Evolutionary conservation across 1,139 yeast species (phyloP).

Genomic region (Pneumocystis oryctolagi): DNA sequence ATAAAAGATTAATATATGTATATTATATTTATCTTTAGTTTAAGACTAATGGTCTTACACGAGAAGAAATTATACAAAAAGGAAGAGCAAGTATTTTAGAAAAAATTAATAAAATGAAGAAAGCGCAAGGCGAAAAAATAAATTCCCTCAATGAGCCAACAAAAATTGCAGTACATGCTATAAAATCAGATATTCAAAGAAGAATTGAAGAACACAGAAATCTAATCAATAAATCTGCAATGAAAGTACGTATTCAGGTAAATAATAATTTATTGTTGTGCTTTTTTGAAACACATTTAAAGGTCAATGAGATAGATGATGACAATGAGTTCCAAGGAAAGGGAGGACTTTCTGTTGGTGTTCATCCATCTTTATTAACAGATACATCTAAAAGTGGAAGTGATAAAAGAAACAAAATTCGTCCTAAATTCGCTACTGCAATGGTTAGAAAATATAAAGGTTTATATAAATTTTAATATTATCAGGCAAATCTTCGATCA

Average conservation of each 20-base stretch:
- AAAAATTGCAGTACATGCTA: neutral
- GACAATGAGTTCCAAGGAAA: neutral
- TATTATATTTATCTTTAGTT: neutral
- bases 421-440: conserved; percentile 7
- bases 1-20: neutral
- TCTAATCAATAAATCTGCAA: neutral
- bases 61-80: neutral
- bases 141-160: neutral
- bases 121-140: neutral
- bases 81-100: conserved; percentile 1
- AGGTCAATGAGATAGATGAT: neutral
- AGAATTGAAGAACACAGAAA: neutral
- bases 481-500: conserved; percentile 7
- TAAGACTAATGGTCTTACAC: neutral
- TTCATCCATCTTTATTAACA: conserved; percentile 17
- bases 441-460: conserved; percentile 4
- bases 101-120: neutral
- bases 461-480: conserved; percentile 11
- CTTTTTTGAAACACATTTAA: neutral
- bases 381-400: conserved; percentile 5
- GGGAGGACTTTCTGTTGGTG: conserved; percentile 18
- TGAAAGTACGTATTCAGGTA: neutral
- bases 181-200: neutral
- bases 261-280: neutral
- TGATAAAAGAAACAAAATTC: conserved; percentile 5